These are phyloP conservation scores for Aureobasidium sp. DNA, from an alignment of 2,329 filamentous ascomycete species.

Conservation along the genomic window DNA sequence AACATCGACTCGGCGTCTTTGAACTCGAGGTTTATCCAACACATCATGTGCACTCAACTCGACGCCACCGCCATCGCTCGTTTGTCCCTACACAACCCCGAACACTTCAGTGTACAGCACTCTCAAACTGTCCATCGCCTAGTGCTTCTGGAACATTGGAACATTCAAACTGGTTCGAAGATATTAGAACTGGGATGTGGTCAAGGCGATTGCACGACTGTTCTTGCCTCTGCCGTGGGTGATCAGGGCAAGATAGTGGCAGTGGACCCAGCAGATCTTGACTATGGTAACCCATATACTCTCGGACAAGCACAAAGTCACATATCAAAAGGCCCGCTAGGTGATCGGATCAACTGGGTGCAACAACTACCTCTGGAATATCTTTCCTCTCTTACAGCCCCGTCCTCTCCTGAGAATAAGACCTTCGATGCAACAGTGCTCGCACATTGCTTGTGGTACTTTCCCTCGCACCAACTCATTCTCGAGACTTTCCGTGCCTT, in stretches of 20 bases:
- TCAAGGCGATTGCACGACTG: constrained; percentile 63
- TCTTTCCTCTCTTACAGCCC: constrained; percentile 29
- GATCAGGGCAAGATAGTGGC: constrained; percentile 53
- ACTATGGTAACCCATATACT: constrained; percentile 58
- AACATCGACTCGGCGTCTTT: too few relatives aligned
- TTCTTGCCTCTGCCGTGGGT: constrained; percentile 56
- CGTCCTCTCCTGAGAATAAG: neutral
- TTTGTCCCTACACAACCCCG: constrained; percentile 5
- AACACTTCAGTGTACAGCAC: neutral
- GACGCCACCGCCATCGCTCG: neutral
- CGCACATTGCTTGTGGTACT: constrained; percentile 62
- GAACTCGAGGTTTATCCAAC: neutral
- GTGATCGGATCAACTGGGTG: constrained; percentile 50
- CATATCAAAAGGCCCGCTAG: constrained; percentile 46
- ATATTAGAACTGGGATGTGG: constrained; percentile 66
- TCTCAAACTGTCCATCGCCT: constrained; percentile 2
- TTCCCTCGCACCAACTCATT: constrained; percentile 44
- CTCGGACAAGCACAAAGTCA: constrained; percentile 55
- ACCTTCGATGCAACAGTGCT: constrained; percentile 54
- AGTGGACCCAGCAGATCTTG: constrained; percentile 56
- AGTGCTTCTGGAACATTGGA: neutral
- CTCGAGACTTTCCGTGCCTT: constrained; percentile 42
- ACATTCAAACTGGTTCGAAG: neutral
- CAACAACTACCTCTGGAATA: constrained; percentile 42
- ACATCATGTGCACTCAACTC: neutral